phyloP scores from a whole-genome alignment of 108 stramenopile species.

The Cylindrotheca fusiformis region DNA sequence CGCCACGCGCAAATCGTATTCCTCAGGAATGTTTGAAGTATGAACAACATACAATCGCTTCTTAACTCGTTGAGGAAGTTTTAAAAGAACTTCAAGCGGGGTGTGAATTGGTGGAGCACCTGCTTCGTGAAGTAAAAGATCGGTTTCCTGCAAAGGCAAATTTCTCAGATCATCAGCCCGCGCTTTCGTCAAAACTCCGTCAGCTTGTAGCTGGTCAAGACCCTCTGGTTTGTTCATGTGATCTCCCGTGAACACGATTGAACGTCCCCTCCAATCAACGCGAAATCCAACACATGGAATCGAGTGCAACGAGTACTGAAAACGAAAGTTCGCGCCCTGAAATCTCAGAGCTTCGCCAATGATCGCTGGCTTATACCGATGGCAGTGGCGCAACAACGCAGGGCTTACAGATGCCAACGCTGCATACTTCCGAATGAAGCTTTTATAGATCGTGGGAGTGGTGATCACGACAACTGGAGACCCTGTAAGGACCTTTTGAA shows the following conservation, averaged over 20 bases:
- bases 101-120: conserved; percentile 95
- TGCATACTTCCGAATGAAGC: conserved; percentile 93
- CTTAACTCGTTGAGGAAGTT: conserved; percentile 75
- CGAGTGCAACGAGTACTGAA: conserved; percentile 89
- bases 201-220: conserved; percentile 60
- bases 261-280: conserved; percentile 86
- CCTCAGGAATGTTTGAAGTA: conserved; percentile 69
- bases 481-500: conserved; percentile 91
- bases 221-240: conserved; percentile 86
- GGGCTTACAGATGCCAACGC: conserved; percentile 85
- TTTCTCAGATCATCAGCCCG: conserved; percentile 77
- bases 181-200: conserved; percentile 71
- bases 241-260: conserved; percentile 92
- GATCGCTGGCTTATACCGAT: conserved; percentile 84
- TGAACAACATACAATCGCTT: conserved; percentile 92
- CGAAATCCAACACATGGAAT: conserved; percentile 93
- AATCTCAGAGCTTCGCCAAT: conserved; percentile 86
- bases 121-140: conserved; percentile 89
- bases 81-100: conserved; percentile 73
- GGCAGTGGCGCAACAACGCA: conserved; percentile 72
- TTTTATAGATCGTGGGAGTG: conserved; percentile 92
- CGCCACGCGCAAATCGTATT: conserved; percentile 72
- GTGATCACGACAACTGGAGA: conserved; percentile 87
- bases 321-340: conserved; percentile 87
- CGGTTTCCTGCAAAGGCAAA: conserved; percentile 84